Evolutionary conservation across 1,284 basidiomycete species (phyloP), one percentile per base, ranked within the genome.

Genomic region (Phaffia rhodozyma): DNA sequence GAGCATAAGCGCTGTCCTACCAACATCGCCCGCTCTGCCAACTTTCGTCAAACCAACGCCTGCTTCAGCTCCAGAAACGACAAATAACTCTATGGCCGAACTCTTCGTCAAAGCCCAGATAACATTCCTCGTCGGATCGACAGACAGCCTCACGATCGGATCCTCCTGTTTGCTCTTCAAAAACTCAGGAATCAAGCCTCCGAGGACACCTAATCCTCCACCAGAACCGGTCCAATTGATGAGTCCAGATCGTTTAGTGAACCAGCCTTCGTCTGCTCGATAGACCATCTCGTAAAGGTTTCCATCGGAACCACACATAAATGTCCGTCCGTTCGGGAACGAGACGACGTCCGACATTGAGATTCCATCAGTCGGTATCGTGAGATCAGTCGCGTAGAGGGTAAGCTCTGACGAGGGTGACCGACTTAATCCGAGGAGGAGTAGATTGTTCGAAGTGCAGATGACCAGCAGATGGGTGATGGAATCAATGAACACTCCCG

Each of bases 221-320:
- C 61, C 59, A 13, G 58, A 32, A 5, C 63, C 66, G 9, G 63
- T 67, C 63, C 63, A 65, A 48, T 65, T 65, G 27, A 60, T 27
- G 27, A 67, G 48, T 30, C 38, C 38, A 25, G 51, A 65, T 23
- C 61, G 38, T 65, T 90, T 91, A 63, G 85, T 88, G 77, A 97
- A 94, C 92, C 92, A 97, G 1, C 89, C 88, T 72, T 93, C 89
- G 68, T 83, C 86, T 67, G 89, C 85, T 71, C 91, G 88, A 75
- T 98, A 98, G 71, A 89, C 86, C 58, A 98, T 77, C 76, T 97
- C 96, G 74, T 96, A 97, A 52, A 97, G 76, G 72, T 86, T 86
- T 25, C 91, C 90, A 74, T 97, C 91, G 21, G 82, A 80, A 16
- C 92, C 92, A 62, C 82, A 82, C 83, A 93, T 87, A 76, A 98